Percentiles rank a stretch among this genome's conserved stretches.
phyloP scores from a whole-genome alignment of 176 grass and related monocot genomes.

The Raddia guianensis region DNA sequence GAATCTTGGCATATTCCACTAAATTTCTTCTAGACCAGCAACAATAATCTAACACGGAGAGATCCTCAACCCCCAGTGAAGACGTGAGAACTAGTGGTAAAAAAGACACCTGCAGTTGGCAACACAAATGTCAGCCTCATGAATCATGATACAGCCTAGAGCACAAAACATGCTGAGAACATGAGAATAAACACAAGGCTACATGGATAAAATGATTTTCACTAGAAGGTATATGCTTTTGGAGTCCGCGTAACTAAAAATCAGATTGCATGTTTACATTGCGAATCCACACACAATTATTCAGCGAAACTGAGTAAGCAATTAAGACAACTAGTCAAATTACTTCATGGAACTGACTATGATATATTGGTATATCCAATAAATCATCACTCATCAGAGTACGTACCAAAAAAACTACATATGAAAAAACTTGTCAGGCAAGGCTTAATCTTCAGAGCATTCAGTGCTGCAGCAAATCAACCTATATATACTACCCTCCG shows the following conservation, averaged over 20 bases:
- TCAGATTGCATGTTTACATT: not conserved
- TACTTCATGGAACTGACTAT: not conserved
- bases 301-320: not conserved
- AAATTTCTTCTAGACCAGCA: not conserved
- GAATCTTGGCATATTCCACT: conserved; percentile 55
- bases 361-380: not conserved
- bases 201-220: not conserved
- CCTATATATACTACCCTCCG: not conserved
- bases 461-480: not conserved
- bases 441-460: not conserved
- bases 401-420: not conserved
- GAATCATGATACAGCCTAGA: not conserved
- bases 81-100: conserved; percentile 9
- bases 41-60: not conserved
- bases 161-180: not conserved
- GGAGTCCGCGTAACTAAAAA: not conserved
- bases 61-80: not conserved
- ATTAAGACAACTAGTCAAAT: not conserved
- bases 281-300: not conserved
- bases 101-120: conserved; percentile 36
- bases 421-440: not conserved
- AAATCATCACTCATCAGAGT: not conserved
- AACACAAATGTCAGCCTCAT: conserved; percentile 11
- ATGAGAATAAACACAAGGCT: not conserved
- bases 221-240: not conserved